phyloP scores from a whole-genome alignment of 306 rosid genomes.

The Quillaja saponaria region DNA sequence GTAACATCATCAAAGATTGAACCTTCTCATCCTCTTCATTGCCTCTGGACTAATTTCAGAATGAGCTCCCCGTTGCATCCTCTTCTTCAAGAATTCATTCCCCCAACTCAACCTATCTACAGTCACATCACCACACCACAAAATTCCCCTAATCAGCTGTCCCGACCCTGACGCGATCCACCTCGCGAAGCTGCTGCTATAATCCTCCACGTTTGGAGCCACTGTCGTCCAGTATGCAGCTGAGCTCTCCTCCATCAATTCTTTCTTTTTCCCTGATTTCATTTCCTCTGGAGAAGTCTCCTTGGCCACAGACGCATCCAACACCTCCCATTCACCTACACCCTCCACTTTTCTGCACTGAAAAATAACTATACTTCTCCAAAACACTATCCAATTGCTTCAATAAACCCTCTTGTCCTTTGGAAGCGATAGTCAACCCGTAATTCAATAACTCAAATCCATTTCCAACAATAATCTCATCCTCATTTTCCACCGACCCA shows the following conservation, averaged over 20 bases:
- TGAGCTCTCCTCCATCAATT: slow-evolving; percentile 48
- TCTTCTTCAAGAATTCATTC: slow-evolving; percentile 59
- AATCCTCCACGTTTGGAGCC: slow-evolving; percentile 95
- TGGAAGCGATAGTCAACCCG: slow-evolving; percentile 63
- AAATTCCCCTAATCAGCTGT: slow-evolving; percentile 68
- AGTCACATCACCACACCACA: slow-evolving; percentile 88
- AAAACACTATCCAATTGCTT: slow-evolving; percentile 59
- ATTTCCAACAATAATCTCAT: background rate
- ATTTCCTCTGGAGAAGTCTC: slow-evolving; percentile 57
- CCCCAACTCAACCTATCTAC: slow-evolving; percentile 87
- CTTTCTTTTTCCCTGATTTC: slow-evolving; percentile 40
- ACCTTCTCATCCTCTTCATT: slow-evolving; percentile 55
- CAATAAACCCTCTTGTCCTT: slow-evolving; percentile 52
- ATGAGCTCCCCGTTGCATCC: slow-evolving; percentile 46
- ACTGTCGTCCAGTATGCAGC: slow-evolving; percentile 86
- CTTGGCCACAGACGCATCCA: slow-evolving; percentile 49
- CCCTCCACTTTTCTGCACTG: slow-evolving; percentile 55
- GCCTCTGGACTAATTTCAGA: slow-evolving; percentile 56
- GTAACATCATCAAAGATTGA: background rate
- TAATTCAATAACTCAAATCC: slow-evolving; percentile 56
- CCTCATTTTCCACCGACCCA: slow-evolving; percentile 21
- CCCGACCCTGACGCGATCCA: slow-evolving; percentile 85
- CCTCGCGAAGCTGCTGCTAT: slow-evolving; percentile 53
- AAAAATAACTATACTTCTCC: slow-evolving; percentile 60
- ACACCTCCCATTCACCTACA: slow-evolving; percentile 45